Evolutionary conservation across 2,329 filamentous ascomycete genomes (phyloP), one percentile per base, ranked within the genome.

Genomic region (Cladophialophora psammophila): DNA sequence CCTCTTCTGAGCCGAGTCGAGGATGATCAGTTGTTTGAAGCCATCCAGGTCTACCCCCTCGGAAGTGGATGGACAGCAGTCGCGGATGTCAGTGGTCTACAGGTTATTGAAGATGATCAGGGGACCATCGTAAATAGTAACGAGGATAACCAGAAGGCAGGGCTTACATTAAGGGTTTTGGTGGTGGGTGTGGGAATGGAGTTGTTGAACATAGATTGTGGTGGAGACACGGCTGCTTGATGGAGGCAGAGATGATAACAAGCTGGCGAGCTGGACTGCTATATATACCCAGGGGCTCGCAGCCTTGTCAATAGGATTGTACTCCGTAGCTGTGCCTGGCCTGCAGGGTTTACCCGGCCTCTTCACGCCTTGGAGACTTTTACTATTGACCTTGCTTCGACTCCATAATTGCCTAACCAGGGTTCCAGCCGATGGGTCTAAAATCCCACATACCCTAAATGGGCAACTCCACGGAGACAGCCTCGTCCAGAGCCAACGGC

Each of bases 141-240:
- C 20, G 55, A 8, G 20, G 26, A 66, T n/a, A 34, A 45, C 38
- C 12, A 18, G 54, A 56, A 32, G 57, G 53, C 32, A 35, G 35
- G 32, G n/a, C 32, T 38, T 15, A 18, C 26, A n/a, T 63, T 26
- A 50, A 56, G 61, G 15, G 36, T 73, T 34, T 13, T 73, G 55
- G 60, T 73, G 18, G 65, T 65, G 1, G 72, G 72, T 5, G 70
- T 73, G 2, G 72, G 72, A 3, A 72, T 72, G 66, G 69, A 72
- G 32, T 34, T 72, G 26, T 7, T 68, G 48, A 63, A 50, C 32
- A n/a, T 69, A 5, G 34, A 26, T 8, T 54, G 40, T 40, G 8
- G n/a, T 55, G 15, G 18, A 31, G 31, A 13, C 26, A 36, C 52
- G 13, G 10, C 26, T 26, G 26, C 26, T 26, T 26, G 26, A 26